phyloP scores from a whole-genome alignment of 2,329 filamentous ascomycete species.

The Thielaviopsis ethacetica region DNA sequence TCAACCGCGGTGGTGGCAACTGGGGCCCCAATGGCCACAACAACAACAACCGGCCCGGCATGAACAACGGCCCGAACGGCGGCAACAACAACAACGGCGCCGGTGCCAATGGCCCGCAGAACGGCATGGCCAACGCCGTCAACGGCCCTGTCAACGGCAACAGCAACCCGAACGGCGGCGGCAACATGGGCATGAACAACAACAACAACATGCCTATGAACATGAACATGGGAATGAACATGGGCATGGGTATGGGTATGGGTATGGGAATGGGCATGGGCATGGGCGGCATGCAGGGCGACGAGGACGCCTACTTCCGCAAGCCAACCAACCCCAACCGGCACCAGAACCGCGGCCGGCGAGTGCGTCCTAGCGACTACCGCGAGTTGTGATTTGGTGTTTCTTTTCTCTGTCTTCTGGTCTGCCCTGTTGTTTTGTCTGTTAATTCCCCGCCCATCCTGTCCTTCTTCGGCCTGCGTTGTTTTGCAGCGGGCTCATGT shows the following conservation, averaged over 20 bases:
- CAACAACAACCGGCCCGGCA: neutral
- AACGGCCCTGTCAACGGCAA: conserved; percentile 1
- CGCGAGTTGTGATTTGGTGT: conserved; percentile 48
- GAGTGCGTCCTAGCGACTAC: conserved; percentile 79
- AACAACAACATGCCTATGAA: conserved; percentile 15
- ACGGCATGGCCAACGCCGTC: neutral
- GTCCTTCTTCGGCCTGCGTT: no score
- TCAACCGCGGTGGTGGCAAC: conserved; percentile 1
- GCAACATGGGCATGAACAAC: conserved; percentile 15
- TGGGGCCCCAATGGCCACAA: neutral
- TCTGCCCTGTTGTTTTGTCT: neutral
- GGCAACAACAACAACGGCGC: neutral
- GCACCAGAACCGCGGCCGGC: conserved; percentile 64
- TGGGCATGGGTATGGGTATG: conserved; percentile 14
- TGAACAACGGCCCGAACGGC: neutral
- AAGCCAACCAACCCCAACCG: conserved; percentile 92
- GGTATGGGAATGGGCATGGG: conserved; percentile 16
- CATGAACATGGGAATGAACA: conserved; percentile 18
- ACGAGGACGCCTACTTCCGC: conserved; percentile 86
- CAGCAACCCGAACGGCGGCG: neutral
- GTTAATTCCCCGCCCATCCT: neutral
- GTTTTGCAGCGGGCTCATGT: neutral
- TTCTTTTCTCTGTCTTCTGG: neutral
- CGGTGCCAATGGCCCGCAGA: neutral
- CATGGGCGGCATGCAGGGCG: conserved; percentile 22